These are phyloP conservation scores for Symbiotaphrina buchneri DNA, from an alignment of 495 filamentous ascomycete genomes.

Conservation along the genomic window DNA sequence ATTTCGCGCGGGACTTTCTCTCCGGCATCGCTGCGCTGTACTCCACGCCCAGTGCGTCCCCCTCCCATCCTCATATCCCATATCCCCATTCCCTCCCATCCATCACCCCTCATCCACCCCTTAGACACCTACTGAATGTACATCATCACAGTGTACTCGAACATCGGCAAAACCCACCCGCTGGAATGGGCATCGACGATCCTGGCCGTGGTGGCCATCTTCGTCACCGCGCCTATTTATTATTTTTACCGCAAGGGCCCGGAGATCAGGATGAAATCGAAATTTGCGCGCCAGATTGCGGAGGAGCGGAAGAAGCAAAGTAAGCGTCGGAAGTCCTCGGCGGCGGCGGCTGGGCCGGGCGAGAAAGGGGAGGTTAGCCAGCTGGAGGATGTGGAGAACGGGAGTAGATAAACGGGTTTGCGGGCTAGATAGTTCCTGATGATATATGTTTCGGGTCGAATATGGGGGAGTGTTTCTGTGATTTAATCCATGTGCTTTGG, in stretches of 20 bases:
- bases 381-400: too few species aligned
- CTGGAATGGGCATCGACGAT: slow-evolving; percentile 22
- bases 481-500: too few species aligned
- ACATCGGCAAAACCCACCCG: neutral
- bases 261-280: slow-evolving; percentile 19
- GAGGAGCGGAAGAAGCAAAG: neutral
- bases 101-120: neutral
- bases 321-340: neutral
- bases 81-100: too few species aligned
- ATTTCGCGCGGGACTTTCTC: slow-evolving; percentile 23
- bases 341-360: neutral
- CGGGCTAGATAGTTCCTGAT: too few species aligned
- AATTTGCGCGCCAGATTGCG: slow-evolving; percentile 17
- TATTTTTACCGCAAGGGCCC: slow-evolving; percentile 26
- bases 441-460: too few species aligned
- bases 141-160: neutral
- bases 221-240: slow-evolving; percentile 23
- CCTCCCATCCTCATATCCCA: too few species aligned
- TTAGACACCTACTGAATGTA: neutral
- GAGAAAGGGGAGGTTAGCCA: neutral
- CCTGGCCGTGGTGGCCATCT: slow-evolving; percentile 17
- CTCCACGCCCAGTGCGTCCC: slow-evolving; percentile 12
- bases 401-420: too few species aligned
- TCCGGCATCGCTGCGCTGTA: slow-evolving; percentile 24
- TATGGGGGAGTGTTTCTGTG: too few species aligned